Evolutionary conservation across 768 basidiomycete species (phyloP), one percentile per base, ranked within the genome.

Genomic region (Sistotremastrum suecicum): DNA sequence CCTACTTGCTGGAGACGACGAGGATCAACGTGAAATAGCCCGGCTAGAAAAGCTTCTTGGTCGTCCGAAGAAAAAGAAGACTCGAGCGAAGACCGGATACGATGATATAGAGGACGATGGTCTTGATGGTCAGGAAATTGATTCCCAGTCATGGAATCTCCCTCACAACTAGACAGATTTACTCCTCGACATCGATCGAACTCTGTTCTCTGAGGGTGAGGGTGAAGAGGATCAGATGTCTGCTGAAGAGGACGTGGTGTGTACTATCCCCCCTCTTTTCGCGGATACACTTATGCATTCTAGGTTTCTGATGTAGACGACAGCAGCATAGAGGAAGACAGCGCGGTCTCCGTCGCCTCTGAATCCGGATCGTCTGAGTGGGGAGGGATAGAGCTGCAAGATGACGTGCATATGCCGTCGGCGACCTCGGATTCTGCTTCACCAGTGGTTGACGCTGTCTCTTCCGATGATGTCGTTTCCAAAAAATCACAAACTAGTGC

Each of bases 71-170:
- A 60, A 66, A 47, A 63, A 66, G 44, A 69, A 71, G 50, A 70
- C 60, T 42, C 56, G 59, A 11, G 67, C 62, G 29, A 65, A 62
- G 0, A 58, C 38, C 28, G 41, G 40, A 9, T 55, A 20, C 20
- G 20, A 20, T 20, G 20, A 20, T 20, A 20, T 69, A 34, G 80
- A 78, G 36, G 76, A 75, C 2, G 92, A 97, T 60, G 91, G 89
- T 3, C 64, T 95, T 10, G 86, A 82, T 54, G 92, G 92, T 89
- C 43, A 39, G 63, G 54, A 37, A 3, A 5, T 5, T 0, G 6
- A 2, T 20, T 43, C 2, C 9, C 11, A 7, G 5, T 3, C 7
- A 20, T 20, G 20, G 56, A 30, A 70, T 60, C 3, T 46, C 7
- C 8, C 46, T 31, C 45, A 39, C 7, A 28, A 38, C 46, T 33